Percentiles rank a stretch among this genome's conserved stretches.
phyloP scores from a whole-genome alignment of 2,329 filamentous ascomycete species.

The Incumbomyces lentus region DNA sequence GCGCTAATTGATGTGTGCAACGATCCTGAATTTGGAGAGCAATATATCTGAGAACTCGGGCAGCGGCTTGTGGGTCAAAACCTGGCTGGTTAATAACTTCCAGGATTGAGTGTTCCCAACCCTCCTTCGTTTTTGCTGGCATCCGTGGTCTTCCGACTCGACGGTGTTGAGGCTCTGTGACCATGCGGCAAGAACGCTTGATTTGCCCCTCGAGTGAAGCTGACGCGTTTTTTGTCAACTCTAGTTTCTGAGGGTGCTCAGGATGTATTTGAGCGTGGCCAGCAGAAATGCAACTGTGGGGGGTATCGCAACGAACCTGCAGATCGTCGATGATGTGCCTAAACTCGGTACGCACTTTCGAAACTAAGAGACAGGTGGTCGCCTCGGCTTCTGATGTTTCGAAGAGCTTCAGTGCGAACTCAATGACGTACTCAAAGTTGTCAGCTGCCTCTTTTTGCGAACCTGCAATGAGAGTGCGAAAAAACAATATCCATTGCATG shows the following conservation, averaged over 20 bases:
- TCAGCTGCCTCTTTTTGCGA: not conserved
- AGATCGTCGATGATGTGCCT: not conserved
- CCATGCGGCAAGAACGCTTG: no score
- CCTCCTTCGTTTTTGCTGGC: no score
- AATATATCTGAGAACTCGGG: not conserved
- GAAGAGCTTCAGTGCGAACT: not conserved
- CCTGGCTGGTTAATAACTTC: no score
- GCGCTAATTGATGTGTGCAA: not conserved
- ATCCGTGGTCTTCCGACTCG: no score
- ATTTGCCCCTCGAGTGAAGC: not conserved
- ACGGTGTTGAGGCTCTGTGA: no score
- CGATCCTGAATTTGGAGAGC: not conserved
- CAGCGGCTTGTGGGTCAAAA: not conserved
- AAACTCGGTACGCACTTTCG: not conserved
- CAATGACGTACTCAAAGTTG: not conserved
- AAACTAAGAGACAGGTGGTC: not conserved
- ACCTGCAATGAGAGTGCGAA: not conserved
- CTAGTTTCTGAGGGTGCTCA: no score
- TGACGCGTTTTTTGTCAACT: no score
- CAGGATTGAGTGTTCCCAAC: no score
- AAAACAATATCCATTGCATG: not conserved
- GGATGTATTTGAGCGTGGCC: not conserved
- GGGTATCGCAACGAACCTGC: not conserved
- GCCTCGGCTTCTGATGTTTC: not conserved
- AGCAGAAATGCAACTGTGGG: not conserved